Evolutionary conservation across 306 rosid species (phyloP), one percentile per base, ranked within the genome.

Genomic region (Chamaecrista fasciculata): DNA sequence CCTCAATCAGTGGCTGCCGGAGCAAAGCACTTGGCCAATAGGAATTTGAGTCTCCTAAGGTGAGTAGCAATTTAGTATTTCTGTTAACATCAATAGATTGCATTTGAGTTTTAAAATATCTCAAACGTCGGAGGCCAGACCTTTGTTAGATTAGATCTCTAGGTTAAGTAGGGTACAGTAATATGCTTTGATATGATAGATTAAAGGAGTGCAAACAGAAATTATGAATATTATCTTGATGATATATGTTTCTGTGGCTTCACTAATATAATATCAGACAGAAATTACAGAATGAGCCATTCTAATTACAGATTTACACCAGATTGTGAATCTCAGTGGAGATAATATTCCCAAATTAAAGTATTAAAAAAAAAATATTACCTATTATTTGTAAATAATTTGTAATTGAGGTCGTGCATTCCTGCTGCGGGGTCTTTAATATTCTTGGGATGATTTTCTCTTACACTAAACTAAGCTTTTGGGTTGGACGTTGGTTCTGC

Each of bases 1-100:
- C 98, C 97, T 23, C 82, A 66, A 61, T 69, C 75, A 34, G 56
- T 90, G 69, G 48, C 84, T 76, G 61, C 86, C 66, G 78, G 82
- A 67, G 78, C 90, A 73, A 85, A 81, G 75, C 84, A 79, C 63
- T 69, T 73, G 51, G 74, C 62, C 72, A 40, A 68, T 62, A 74
- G 69, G 34, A 76, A 77, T 71, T 70, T 79, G 74, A 56, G 37
- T 60, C 5, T 25, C 31, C 76, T 85, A 49, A 88, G 96, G 98
- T 93, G 77, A 87, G 89, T 44, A 75, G 69, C 63, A 31, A 48
- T 56, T 33, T 44, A 69, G 50, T 47, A 18, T 64, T 49, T n/a
- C 71, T 37, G n/a, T 43, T 42, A 40, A 62, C 47, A 42, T 52
- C 53, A 53, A 52, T 18, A 56, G 29, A 52, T 31, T 57, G 28